These are phyloP conservation scores for Benincasa hispida DNA, from an alignment of 306 rosid genomes.

Conservation along the genomic window DNA sequence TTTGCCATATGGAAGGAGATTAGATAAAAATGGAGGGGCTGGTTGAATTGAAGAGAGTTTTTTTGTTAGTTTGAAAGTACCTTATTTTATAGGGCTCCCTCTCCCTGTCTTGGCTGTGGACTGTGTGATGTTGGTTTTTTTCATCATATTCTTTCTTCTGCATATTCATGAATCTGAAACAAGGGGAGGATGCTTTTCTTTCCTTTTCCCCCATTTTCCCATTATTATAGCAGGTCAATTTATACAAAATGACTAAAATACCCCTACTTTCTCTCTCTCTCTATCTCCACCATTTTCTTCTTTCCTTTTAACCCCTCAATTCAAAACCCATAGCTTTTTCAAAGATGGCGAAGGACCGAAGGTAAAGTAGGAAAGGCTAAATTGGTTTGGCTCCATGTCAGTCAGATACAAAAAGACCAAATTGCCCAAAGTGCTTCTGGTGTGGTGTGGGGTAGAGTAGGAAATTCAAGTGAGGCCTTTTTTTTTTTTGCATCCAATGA, in stretches of 20 bases:
- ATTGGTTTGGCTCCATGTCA: background rate
- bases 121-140: background rate
- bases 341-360: background rate
- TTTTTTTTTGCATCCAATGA: background rate
- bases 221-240: background rate
- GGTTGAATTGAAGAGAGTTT: too few species aligned
- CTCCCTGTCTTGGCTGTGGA: background rate
- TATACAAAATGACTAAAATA: background rate
- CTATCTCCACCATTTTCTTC: background rate
- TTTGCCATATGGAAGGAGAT: background rate
- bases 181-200: background rate
- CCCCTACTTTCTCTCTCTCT: background rate
- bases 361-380: background rate
- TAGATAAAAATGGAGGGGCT: too few species aligned
- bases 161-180: background rate
- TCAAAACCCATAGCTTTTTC: background rate
- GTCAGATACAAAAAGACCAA: background rate
- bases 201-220: background rate
- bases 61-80: background rate
- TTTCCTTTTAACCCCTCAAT: background rate
- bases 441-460: background rate
- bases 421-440: background rate
- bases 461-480: background rate
- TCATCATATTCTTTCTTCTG: background rate
- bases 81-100: background rate